These are phyloP conservation scores for Elsinoe arachidis DNA, from an alignment of 2,329 filamentous ascomycete genomes.

Conservation along the genomic window DNA sequence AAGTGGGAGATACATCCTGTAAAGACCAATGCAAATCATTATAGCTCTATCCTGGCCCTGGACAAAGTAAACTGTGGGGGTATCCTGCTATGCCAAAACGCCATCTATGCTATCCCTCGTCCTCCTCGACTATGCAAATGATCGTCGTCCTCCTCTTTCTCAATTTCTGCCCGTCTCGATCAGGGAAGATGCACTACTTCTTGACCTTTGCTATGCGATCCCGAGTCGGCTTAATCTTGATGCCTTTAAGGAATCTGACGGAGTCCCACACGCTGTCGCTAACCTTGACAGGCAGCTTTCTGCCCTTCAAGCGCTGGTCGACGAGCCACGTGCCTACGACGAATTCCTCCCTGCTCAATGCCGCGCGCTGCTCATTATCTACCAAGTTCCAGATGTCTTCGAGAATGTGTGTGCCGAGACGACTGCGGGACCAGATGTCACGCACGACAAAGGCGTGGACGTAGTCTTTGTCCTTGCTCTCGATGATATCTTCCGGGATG, in stretches of 20 bases:
- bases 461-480: constrained; percentile 34
- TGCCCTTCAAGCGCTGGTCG: constrained; percentile 68
- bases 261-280: constrained; percentile 69
- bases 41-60: too few species aligned
- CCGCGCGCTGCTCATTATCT: constrained; percentile 44
- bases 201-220: background rate
- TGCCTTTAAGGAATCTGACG: constrained; percentile 40
- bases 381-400: constrained; percentile 72
- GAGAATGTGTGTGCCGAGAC: constrained; percentile 59
- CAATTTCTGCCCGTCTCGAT: background rate
- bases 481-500: background rate
- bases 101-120: constrained; percentile 4
- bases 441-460: constrained; percentile 61
- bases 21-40: too few species aligned
- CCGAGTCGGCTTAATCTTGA: constrained; percentile 22
- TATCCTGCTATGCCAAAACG: constrained; percentile 5
- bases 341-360: constrained; percentile 62
- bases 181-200: constrained; percentile 6
- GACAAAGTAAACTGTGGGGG: constrained; percentile 1
- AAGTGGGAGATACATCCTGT: too few species aligned
- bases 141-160: background rate
- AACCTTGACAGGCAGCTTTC: constrained; percentile 66
- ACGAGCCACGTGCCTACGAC: constrained; percentile 77
- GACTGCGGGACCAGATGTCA: constrained; percentile 66
- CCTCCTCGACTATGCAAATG: background rate